Base-by-base conservation (phyloP, 345 rosid species). In the Salix exigua region DNA sequence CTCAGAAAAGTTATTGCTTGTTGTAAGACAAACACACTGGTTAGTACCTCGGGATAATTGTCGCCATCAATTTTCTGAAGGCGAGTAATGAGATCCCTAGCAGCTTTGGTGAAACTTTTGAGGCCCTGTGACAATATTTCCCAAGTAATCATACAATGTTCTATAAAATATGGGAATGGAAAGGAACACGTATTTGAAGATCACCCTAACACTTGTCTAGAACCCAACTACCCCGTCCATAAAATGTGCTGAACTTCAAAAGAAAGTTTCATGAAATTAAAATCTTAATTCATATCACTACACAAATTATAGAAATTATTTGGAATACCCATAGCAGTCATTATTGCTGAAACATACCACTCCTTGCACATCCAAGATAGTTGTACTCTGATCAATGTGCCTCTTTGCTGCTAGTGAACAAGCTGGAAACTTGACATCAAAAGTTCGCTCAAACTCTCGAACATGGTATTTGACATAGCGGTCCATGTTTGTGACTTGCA, bases 331-430 rank as follows among this genome's bases (percentile, higher is more conserved):
- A 55, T 1, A 18, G 17, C 63, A 23, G 28, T 13, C 17, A 4
- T 44, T 21, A 50, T 46, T 55, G 33, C 65, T 77, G 63, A 38
- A 25, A 79, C 96, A 42, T 89, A 95, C 99, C 96, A 96, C 99
- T 89, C 99, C 97, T 78, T 93, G 96, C 75, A 96, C 99, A 86
- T 96, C 99, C 81, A 93, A 83, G 84, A 96, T 92, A 67, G 98
- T 96, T 63, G 99, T 93, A 76, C 98, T 96, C 80, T 93, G 98
- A 83, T 96, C 98, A 73, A 93, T 89, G 62, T 96, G 97, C 83
- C 69, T 91, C 80, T 89, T 89, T 51, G 97, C 94, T n/a, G 98
- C 91, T 66, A 96, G 79, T 37, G 99, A 86, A 75, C 98, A 93
- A 35, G 99, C 92, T 1, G 99, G 92, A 82, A 96, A 89, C 88